Evolutionary conservation across 2,329 filamentous ascomycete species (phyloP), one percentile per base, ranked within the genome.

Genomic region (Penicillium sp.): DNA sequence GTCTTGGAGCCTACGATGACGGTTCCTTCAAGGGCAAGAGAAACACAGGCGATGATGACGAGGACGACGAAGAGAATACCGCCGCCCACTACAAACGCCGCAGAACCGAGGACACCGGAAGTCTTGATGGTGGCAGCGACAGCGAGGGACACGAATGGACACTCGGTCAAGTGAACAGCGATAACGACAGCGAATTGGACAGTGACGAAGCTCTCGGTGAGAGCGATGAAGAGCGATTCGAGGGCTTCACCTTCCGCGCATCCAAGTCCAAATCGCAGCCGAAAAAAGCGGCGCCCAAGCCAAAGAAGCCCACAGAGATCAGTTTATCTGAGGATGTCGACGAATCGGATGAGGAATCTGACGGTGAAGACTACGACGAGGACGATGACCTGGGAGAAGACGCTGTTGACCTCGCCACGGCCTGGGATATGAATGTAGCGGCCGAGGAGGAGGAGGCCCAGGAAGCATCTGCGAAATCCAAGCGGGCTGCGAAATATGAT

Each of bases 101-200:
- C 53, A 67, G 68, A 51, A 75, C 68, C 17, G 67, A 67, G 25
- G 74, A 73, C 28, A 73, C 72, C 44, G 72, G 78, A 28, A 81
- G 82, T 60, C 79, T 84, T 16, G 89, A 92, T 55, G 85, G 87
- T 60, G 90, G 89, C 10, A 92, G 88, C 63, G 92, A 96, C 68
- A 90, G 88, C 58, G 89, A 92, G 58, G 91, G 91, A 22, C 89
- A 95, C 66, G 86, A 89, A 67, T 96, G 91, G 91, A 87, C 82
- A 47, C 79, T 96, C 48, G 91, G 92, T 26, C 78, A 85, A 45
- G 84, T 87, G 22, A 83, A 82, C 46, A 84, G 82, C 42, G 85
- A 88, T 50, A 82, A 88, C 59, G 87, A 89, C 65, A 85, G 83
- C 52, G 85, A 88, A 59, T 77, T 90, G 53, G 86, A 89, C 69